Percentiles rank a stretch among this genome's conserved stretches.
Conservation (phyloP, 1,139 yeast genomes). For the Meyerozyma smithsonii region DNA sequence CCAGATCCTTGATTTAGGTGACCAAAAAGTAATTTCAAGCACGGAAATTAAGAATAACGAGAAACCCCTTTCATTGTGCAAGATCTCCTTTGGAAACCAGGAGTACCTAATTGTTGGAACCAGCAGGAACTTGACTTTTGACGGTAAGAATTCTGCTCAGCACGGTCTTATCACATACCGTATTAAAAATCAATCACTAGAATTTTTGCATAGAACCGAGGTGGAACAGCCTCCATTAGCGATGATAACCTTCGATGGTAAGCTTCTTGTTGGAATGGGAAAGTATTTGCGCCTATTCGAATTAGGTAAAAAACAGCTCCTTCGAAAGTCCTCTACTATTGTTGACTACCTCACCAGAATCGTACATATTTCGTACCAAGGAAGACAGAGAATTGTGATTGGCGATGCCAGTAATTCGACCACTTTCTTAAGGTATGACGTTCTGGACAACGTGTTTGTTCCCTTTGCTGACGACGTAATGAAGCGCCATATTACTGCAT, state of each 20-base stretch:
- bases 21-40: conserved; percentile 33
- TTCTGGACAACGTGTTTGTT: conserved; percentile 46
- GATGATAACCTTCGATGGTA: conserved; percentile 54
- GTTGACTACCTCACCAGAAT: conserved; percentile 40
- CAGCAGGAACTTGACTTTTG: conserved; percentile 29
- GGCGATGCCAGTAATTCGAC: conserved; percentile 66
- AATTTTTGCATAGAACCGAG: conserved; percentile 58
- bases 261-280: conserved; percentile 56
- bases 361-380: conserved; percentile 48
- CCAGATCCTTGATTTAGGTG: conserved; percentile 41
- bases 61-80: conserved; percentile 28
- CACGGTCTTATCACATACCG: conserved; percentile 42
- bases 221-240: conserved; percentile 48
- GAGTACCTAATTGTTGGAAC: conserved; percentile 48
- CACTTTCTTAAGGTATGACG: conserved; percentile 51
- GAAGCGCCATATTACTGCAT: conserved; percentile 60
- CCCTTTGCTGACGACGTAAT: conserved; percentile 68
- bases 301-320: conserved; percentile 72
- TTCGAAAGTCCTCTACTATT: conserved; percentile 54
- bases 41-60: conserved; percentile 40
- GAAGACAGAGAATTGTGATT: conserved; percentile 52
- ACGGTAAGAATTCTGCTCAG: conserved; percentile 28
- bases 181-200: conserved; percentile 32
- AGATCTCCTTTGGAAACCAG: conserved; percentile 19
- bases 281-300: conserved; percentile 59